phyloP scores from a whole-genome alignment of 768 basidiomycete species.

The Amanita inopinata region DNA sequence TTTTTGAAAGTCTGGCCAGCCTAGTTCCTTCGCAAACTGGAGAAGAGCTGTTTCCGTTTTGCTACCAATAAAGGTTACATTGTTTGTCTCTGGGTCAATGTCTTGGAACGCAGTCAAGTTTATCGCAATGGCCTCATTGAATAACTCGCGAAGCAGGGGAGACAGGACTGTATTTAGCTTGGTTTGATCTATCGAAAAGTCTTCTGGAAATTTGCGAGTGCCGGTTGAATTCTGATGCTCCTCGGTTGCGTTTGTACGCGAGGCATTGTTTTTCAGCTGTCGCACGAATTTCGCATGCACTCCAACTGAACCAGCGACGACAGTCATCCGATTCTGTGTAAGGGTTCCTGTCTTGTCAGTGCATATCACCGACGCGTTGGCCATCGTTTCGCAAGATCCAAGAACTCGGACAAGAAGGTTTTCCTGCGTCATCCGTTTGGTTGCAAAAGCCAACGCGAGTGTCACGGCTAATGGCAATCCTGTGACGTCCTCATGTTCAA shows the following conservation, averaged over 20 bases:
- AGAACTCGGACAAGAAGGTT: conserved; percentile 93
- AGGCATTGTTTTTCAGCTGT: conserved; percentile 58
- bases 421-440: conserved; percentile 95
- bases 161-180: conserved; percentile 59
- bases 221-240: conserved; percentile 23
- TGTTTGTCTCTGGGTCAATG: conserved; percentile 46
- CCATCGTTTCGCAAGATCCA: conserved; percentile 98
- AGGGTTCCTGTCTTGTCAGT: conserved; percentile 97
- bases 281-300: conserved; percentile 92
- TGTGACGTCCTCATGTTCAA: conserved; percentile 18
- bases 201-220: conserved; percentile 41
- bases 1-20: conserved; percentile 64
- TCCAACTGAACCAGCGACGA: conserved; percentile 93
- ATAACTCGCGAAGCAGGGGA: conserved; percentile 47
- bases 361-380: conserved; percentile 91
- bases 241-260: conserved; percentile 64
- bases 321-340: conserved; percentile 91
- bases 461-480: conserved; percentile 94
- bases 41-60: conserved; percentile 95
- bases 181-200: conserved; percentile 81
- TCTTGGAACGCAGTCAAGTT: conserved; percentile 97
- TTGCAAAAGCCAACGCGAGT: conserved; percentile 92
- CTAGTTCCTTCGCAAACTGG: conserved; percentile 70
- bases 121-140: conserved; percentile 81
- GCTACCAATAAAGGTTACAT: conserved; percentile 68